phyloP scores from a whole-genome alignment of 73 alveolate genomes.

The Paramecium pentaurelia region DNA sequence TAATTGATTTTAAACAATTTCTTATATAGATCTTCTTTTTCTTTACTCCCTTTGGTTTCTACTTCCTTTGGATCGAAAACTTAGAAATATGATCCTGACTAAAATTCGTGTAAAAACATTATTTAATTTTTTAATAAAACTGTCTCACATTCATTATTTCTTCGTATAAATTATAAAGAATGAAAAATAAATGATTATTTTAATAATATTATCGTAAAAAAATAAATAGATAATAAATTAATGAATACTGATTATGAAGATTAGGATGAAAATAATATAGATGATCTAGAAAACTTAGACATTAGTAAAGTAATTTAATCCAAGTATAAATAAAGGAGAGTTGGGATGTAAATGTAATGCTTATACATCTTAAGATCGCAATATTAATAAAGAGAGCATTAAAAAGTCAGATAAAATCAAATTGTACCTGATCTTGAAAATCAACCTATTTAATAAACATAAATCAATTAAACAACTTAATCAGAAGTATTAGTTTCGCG shows the following conservation, averaged over 20 bases:
- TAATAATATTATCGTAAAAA: not conserved
- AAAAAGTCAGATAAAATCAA: not conserved
- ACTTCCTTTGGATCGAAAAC: slow-evolving; percentile 37
- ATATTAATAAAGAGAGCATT: not conserved
- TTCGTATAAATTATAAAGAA: not conserved
- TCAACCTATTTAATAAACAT: not conserved
- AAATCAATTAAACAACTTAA: not conserved
- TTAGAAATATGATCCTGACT: slow-evolving; percentile 16
- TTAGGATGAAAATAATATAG: not conserved
- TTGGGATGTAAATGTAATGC: not conserved
- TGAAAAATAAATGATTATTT: not conserved
- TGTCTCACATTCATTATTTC: not conserved
- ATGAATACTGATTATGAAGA: not conserved
- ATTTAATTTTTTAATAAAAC: not conserved
- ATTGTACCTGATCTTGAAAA: not conserved
- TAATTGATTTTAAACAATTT: slow-evolving; percentile 17
- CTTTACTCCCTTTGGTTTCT: slow-evolving; percentile 45
- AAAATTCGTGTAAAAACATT: slow-evolving; percentile 18
- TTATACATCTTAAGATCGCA: not conserved
- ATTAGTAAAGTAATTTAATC: slow-evolving; percentile 19
- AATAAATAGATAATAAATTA: not conserved
- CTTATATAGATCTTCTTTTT: slow-evolving; percentile 14
- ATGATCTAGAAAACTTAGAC: not conserved
- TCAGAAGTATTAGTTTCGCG: not conserved
- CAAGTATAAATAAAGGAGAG: not conserved